Base-by-base conservation (phyloP, 148 eudicot genomes). In the Pharnaceum exiguum region DNA sequence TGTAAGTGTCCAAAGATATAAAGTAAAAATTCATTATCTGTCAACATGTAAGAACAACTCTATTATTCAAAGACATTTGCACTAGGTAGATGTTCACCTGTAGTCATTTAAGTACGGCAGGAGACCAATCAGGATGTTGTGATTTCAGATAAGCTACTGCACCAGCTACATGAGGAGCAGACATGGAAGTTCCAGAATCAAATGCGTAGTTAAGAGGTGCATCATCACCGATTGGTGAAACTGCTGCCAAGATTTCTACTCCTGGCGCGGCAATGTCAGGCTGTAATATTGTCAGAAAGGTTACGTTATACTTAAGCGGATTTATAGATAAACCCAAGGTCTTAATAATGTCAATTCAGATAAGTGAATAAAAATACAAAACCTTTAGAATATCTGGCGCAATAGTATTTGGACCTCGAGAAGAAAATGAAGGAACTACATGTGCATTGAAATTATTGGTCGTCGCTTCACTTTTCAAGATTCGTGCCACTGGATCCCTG, bases 181-280 rank as follows among this genome's bases (percentile, higher is more conserved):
- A 24, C 79, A 82, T 72, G 7, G 87, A 78, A 18, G 81, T 78
- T n/a, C 87, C 81, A 0, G 81, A 75, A n/a, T n/a, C n/a, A n/a
- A n/a, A n/a, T n/a, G n/a, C n/a, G n/a, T n/a, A n/a, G n/a, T n/a
- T n/a, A n/a, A n/a, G n/a, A n/a, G n/a, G n/a, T n/a, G n/a, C n/a
- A n/a, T n/a, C n/a, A n/a, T n/a, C n/a, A n/a, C n/a, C n/a, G n/a
- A n/a, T n/a, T n/a, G n/a, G n/a, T n/a, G n/a, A n/a, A n/a, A n/a
- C 87, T 24, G 97, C 58, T 52, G 97, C 97, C 63, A 90, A 72
- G 50, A 90, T 87, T 68, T 84, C 95, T 29, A 87, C 64, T 2
- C 97, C 97, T 4, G 97, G 97, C 31, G 97, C 97, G 57, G 88
- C 78, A 57, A 87, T 80, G 64, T 91, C 97, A 22, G 97, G 97